Evolutionary conservation across 176 grass and related monocot genomes (phyloP), one percentile per base, ranked within the genome.

Genomic region (Pontederia paniculata): DNA sequence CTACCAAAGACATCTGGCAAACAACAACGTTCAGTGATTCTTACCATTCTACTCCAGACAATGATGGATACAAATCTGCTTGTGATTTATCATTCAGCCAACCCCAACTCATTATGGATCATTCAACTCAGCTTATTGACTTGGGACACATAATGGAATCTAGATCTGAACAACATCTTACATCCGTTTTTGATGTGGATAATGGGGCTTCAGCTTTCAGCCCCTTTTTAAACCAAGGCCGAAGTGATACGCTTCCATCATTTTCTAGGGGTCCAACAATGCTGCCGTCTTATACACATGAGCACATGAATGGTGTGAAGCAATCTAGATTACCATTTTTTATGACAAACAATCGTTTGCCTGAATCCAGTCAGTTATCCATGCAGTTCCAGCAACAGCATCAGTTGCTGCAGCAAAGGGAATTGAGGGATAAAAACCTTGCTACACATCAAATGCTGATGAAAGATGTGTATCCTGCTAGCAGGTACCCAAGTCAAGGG

Each of bases 301-400:
- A 51, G 52, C 55, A 69, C 62, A 46, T n/a, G 7, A 76, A 80
- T 65, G 45, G 48, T 23, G 43, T 69, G 1, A 62, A 72, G 45
- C 76, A 84, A 50, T 45, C 42, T 60, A 53, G 44, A 73, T 60
- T 80, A 13, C 76, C 79, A 28, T 73, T 55, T 50, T 42, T 71
- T 11, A 65, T 76, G 46, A n/a, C 18, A 10, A 76, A 80, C 19
- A 67, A 60, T 45, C 1, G 0, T 2, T 43, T 80, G 21, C 8
- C 16, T 58, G 63, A 80, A 55, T 55, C 63, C 45, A 45, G 57
- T 73, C 57, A 45, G 22, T 63, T 73, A 65, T 50, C 63, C 23
- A 67, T 18, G 23, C 66, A 55, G 2, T 50, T 60, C 9, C 73
- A 73, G 17, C 49, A 67, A 48, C 28, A 2, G 28, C 67, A 74